Base-by-base conservation (phyloP, 306 rosid species). In the Purshia tridentata region DNA sequence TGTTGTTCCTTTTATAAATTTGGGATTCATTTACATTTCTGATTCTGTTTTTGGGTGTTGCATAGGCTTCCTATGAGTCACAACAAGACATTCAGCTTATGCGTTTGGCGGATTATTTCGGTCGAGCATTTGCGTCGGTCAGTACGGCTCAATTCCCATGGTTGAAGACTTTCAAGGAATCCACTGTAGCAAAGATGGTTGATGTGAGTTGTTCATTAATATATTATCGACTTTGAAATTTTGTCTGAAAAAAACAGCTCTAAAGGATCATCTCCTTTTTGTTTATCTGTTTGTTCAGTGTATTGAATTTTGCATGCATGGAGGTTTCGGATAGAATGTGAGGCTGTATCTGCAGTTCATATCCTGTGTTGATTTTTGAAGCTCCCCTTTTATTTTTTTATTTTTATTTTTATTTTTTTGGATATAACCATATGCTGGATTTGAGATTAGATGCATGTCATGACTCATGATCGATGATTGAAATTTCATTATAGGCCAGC, bases 101-200 rank as follows among this genome's bases (percentile, higher is more conserved):
- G 88, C 85, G 93, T 63, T 88, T 91, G 46, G 93, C 92, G n/a
- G 97, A 91, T 86, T 85, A 88, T 49, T 86, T 85, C 59, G 97
- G 90, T 8, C 88, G 86, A 47, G 92, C 84, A 44, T 91, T 91
- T 78, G 73, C 92, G 18, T 55, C 82, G 0, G 97, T 91, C 4
- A 59, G 77, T 23, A 80, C 84, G 6, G 87, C 92, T 78, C 97
- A 91, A 67, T 88, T 91, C 76, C 91, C 93, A 14, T 91, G 97
- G 97, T 37, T 85, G 81, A 91, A 87, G 90, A 80, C 68, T 9
- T 86, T 91, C 85, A 86, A 82, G 71, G 97, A 88, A 67, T 83
- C 92, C 55, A 62, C 81, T 5, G 92, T 88, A 60, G 79, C 81
- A 12, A 85, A 72, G 77, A 62, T 85, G 61, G 88, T 87, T 76